Base-by-base conservation (phyloP, 2,329 filamentous ascomycete genomes). In the Dactylellina haptotyla region DNA sequence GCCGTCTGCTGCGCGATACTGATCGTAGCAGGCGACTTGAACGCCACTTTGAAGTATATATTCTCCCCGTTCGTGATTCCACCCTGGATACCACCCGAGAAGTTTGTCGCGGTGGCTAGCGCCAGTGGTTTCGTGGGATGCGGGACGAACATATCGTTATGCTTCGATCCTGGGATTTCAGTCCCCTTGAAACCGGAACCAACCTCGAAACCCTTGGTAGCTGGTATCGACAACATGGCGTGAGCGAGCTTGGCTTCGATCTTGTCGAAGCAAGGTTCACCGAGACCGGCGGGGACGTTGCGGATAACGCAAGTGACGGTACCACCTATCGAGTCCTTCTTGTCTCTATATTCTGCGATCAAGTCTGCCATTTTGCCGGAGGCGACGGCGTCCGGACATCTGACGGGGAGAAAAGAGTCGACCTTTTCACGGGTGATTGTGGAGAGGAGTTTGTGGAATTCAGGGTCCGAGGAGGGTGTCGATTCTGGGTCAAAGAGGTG, bases 21-120 rank as follows among this genome's bases (percentile, higher is more conserved):
- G 79, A 98, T 98, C 2, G 95, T 98, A 28, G 94, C 93, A 1
- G 94, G 89, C 8, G 94, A 91, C 85, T 98, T 98, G 87, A 98
- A 98, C 14, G 88, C 93, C 3, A 97, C 89, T 56, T 90, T 88
- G 87, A 98, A 98, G 85, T 95, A 98, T 83, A 98, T 92, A 70
- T 89, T 90, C 37, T 92, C 91, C 67, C 94, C 95, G 81, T 98
- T 98, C 56, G 90, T 90, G 82, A 98, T 98, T 58, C 94, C 94
- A 45, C 94, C 95, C 83, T 98, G 94, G 77, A 98, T 92, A 76
- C 94, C 95, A 10, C 94, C 94, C 1, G 90, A 94, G 84, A 97
- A 93, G 84, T 98, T 98, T 25, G 94, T 97, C 84, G 90, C 91
- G 64, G 94, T 97, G 6, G 88, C 89, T 59, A 97, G 86, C 1